A percentile compares a stretch with the other conserved stretches of the same genome.
These are phyloP conservation scores for Penicillium sp. DNA, from an alignment of 2,329 filamentous ascomycete species.

Conservation along the genomic window DNA sequence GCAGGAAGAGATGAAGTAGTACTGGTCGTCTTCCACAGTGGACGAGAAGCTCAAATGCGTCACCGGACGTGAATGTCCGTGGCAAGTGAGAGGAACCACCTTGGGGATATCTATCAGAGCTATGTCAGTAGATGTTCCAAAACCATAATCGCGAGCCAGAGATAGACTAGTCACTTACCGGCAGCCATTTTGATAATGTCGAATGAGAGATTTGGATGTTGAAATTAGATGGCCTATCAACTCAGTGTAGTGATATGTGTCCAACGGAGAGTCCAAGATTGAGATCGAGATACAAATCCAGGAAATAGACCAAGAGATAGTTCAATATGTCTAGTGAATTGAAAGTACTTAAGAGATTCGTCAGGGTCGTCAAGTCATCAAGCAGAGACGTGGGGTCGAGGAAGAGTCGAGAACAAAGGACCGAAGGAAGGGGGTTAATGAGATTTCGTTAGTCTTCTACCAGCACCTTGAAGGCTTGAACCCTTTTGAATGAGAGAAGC, in stretches of 20 bases:
- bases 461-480: slow-evolving; percentile 5
- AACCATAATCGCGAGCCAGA: neutral
- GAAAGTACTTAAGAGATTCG: slow-evolving; percentile 39
- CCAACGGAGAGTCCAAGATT: neutral
- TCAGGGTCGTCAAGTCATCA: slow-evolving; percentile 43
- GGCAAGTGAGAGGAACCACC: slow-evolving; percentile 86
- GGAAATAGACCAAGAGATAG: slow-evolving; percentile 13
- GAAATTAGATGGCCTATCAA: slow-evolving; percentile 8
- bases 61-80: slow-evolving; percentile 88
- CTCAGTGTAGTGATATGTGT: neutral
- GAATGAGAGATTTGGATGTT: slow-evolving; percentile 6
- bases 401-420: slow-evolving; percentile 17
- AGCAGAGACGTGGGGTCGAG: slow-evolving; percentile 19
- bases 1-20: slow-evolving; percentile 90
- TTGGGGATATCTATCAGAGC: slow-evolving; percentile 40
- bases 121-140: neutral
- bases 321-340: slow-evolving; percentile 16
- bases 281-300: slow-evolving; percentile 9
- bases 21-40: slow-evolving; percentile 74
- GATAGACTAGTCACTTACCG: slow-evolving; percentile 13
- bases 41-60: slow-evolving; percentile 88
- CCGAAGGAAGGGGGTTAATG: slow-evolving; percentile 15
- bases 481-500: slow-evolving; percentile 8
- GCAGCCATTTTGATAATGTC: slow-evolving; percentile 15
- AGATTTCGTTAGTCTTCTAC: slow-evolving; percentile 9